phyloP scores from a whole-genome alignment of 768 basidiomycete genomes.

The Lactifluus pinguis region DNA sequence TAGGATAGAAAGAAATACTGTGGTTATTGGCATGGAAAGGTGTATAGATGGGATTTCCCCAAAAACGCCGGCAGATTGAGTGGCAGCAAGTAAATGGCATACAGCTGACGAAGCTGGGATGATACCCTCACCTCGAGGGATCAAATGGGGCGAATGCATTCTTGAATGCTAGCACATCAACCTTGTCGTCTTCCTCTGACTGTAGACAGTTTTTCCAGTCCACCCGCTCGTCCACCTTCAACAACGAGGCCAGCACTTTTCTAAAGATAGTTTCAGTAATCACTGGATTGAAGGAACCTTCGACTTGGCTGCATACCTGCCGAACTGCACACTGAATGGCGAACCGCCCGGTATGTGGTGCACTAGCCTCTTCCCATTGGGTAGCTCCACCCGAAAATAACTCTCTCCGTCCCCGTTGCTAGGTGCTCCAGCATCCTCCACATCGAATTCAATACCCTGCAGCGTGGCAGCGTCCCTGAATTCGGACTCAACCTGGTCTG shows the following conservation, averaged over 20 bases:
- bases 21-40: not conserved
- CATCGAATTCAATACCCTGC: constrained; percentile 66
- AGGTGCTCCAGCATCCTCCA: constrained; percentile 56
- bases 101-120: not conserved
- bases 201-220: constrained; percentile 91
- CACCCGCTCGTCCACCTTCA: constrained; percentile 66
- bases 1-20: not conserved
- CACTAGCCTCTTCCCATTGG: constrained; percentile 76
- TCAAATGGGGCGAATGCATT: constrained; percentile 70
- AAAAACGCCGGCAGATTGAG: not conserved
- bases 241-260: constrained; percentile 68
- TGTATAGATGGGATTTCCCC: not conserved
- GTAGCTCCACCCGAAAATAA: constrained; percentile 89
- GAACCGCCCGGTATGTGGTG: constrained; percentile 72
- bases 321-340: constrained; percentile 88
- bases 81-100: not conserved
- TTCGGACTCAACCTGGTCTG: constrained; percentile 54
- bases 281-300: not conserved
- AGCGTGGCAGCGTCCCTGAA: constrained; percentile 65
- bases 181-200: constrained; percentile 76
- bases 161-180: constrained; percentile 80
- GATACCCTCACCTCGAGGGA: constrained; percentile 30
- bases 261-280: constrained; percentile 33
- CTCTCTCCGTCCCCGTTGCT: constrained; percentile 48
- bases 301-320: constrained; percentile 50